Evolutionary conservation across 768 basidiomycete species (phyloP).

Genomic region (Hericium coralloides): DNA sequence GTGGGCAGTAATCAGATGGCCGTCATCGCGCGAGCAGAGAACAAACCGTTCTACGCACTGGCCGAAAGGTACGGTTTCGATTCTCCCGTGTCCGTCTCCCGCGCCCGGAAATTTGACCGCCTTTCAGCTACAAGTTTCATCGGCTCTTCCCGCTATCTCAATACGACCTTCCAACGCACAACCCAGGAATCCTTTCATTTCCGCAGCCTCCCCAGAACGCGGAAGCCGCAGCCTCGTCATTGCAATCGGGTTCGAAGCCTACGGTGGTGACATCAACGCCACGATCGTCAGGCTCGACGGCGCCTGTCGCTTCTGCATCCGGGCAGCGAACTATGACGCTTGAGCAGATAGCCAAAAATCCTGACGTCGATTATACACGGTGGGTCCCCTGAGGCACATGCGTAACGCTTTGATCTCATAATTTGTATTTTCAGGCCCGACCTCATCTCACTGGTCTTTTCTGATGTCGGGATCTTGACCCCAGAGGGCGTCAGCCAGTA

Average conservation of each 20-base stretch:
- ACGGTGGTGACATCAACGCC: not conserved
- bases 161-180: constrained; percentile 80
- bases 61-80: constrained; percentile 62
- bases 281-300: constrained; percentile 9
- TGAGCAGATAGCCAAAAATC: constrained; percentile 77
- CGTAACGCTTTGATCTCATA: constrained; percentile 7
- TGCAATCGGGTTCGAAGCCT: not conserved
- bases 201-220: constrained; percentile 27
- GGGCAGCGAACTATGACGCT: constrained; percentile 52
- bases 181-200: constrained; percentile 67
- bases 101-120: not conserved
- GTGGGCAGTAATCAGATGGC: constrained; percentile 97
- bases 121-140: constrained; percentile 88
- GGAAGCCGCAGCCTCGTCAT: not conserved
- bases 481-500: constrained; percentile 94
- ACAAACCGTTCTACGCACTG: constrained; percentile 94
- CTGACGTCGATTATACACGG: constrained; percentile 93
- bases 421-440: constrained; percentile 53
- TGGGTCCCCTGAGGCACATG: constrained; percentile 17
- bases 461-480: constrained; percentile 87
- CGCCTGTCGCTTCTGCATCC: constrained; percentile 16
- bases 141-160: constrained; percentile 90
- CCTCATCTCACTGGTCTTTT: constrained; percentile 88
- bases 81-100: not conserved
- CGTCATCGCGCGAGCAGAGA: constrained; percentile 87